A percentile compares a stretch with the other conserved stretches of the same genome.
Conservation (phyloP, 805 yeast species). For the Pichia rugopelliculosa region DNA sequence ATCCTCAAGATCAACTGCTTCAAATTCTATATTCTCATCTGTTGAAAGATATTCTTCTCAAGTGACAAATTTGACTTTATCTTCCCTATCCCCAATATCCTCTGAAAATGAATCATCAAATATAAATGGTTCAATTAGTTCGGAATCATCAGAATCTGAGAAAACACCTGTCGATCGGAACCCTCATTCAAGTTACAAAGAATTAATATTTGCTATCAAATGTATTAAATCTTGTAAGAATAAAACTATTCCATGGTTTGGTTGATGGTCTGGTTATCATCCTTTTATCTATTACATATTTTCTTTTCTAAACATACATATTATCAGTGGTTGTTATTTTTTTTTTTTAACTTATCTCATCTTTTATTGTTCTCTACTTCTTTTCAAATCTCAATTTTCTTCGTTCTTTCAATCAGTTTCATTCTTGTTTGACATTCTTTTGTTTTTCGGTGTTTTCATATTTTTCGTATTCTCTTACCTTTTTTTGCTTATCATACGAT, state of each 20-base stretch:
- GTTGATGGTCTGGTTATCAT: slow-evolving; percentile 3
- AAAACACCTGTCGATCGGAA: background rate
- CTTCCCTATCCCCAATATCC: slow-evolving; percentile 7
- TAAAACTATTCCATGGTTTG: slow-evolving; percentile 6
- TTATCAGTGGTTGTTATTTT: background rate
- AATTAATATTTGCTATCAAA: slow-evolving; percentile 22
- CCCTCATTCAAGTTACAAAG: slow-evolving; percentile 16
- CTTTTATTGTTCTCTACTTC: background rate
- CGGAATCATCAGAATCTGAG: background rate
- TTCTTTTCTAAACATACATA: background rate
- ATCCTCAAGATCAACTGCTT: slow-evolving; percentile 4
- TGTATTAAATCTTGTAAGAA: slow-evolving; percentile 23
- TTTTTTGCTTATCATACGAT: too few relatives aligned
- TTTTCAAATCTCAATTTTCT: too few relatives aligned
- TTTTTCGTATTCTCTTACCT: too few relatives aligned
- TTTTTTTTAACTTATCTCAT: background rate
- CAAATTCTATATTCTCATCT: slow-evolving; percentile 9
- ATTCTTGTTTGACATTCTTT: too few relatives aligned
- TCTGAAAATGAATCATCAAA: slow-evolving; percentile 1
- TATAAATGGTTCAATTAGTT: background rate
- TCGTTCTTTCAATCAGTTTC: too few relatives aligned
- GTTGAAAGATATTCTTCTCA: slow-evolving; percentile 7
- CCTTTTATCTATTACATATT: background rate
- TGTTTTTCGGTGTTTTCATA: too few relatives aligned
- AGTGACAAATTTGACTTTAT: slow-evolving; percentile 3